Evolutionary conservation across 108 stramenopile species (phyloP).

Genomic region (Skeletonema potamos): DNA sequence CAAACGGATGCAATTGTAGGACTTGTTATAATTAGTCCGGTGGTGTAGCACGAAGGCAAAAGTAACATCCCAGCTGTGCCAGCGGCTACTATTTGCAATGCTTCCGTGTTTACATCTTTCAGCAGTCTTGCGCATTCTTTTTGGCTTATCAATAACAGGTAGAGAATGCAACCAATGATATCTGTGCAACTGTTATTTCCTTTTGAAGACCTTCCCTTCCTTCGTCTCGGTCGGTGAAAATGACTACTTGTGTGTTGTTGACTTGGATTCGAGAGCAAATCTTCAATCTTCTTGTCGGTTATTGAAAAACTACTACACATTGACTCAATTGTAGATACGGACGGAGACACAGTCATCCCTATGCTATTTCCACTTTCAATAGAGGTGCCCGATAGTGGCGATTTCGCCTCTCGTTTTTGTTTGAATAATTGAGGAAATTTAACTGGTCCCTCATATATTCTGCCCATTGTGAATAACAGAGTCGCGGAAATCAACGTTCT

Average conservation of each 20-base stretch:
- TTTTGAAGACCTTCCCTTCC: background rate
- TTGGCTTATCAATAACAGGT: background rate
- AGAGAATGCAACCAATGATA: background rate
- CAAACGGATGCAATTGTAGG: constrained; percentile 37
- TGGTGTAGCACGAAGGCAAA: constrained; percentile 25
- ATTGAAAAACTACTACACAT: background rate
- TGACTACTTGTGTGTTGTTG: background rate
- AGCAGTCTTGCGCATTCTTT: background rate
- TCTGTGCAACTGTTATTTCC: background rate
- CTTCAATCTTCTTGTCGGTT: background rate
- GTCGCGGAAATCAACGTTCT: constrained; percentile 15
- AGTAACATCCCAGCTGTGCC: constrained; percentile 35
- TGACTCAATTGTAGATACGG: background rate
- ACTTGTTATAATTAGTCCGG: constrained; percentile 30
- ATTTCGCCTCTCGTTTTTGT: background rate
- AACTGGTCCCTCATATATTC: constrained; percentile 24
- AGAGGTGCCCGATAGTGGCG: background rate
- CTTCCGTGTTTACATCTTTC: constrained; percentile 14
- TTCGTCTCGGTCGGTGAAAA: background rate
- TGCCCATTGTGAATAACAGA: constrained; percentile 14
- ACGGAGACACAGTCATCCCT: constrained; percentile 9
- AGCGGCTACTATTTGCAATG: constrained; percentile 22
- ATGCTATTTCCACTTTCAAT: constrained; percentile 14
- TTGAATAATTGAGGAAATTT: constrained; percentile 26
- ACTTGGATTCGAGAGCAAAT: background rate